Percentiles rank a stretch among this genome's conserved stretches.
These are phyloP conservation scores for Zea luxurians DNA, from an alignment of 176 grass and related monocot species.

Conservation along the genomic window DNA sequence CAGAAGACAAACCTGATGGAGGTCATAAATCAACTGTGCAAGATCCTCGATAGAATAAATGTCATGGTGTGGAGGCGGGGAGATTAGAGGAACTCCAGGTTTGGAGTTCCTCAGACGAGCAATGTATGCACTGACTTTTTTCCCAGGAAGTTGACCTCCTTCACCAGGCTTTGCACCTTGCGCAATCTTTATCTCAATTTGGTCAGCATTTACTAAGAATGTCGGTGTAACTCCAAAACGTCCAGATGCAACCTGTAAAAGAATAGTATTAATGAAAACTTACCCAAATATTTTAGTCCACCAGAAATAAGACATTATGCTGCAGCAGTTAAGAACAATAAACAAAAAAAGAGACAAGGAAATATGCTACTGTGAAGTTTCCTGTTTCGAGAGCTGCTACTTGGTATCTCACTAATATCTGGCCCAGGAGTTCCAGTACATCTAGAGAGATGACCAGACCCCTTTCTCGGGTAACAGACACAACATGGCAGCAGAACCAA, in stretches of 20 bases:
- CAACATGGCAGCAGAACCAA: not conserved
- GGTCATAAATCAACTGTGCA: constrained; percentile 97
- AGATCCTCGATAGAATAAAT: constrained; percentile 99
- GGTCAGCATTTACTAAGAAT: constrained; percentile 92
- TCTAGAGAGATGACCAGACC: not conserved
- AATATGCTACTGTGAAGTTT: constrained; percentile 18
- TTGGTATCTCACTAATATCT: constrained; percentile 24
- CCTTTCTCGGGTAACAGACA: constrained; percentile 18
- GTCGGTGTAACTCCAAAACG: constrained; percentile 99
- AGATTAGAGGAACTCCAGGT: constrained; percentile 99
- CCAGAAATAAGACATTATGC: constrained; percentile 20
- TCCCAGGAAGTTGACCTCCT: constrained; percentile 96
- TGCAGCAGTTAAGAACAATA: constrained; percentile 11
- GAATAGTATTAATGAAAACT: constrained; percentile 21
- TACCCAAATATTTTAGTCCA: constrained; percentile 39
- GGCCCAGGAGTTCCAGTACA: not conserved
- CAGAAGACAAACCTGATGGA: constrained; percentile 90
- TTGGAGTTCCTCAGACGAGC: constrained; percentile 95
- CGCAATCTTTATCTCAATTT: constrained; percentile 99
- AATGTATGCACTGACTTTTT: constrained; percentile 99
- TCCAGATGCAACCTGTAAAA: constrained; percentile 92
- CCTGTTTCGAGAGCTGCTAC: constrained; percentile 20
- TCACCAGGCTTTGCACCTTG: constrained; percentile 99
- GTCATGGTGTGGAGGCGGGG: constrained; percentile 97
- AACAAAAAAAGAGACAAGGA: constrained; percentile 2